Percentiles rank a stretch among this genome's conserved stretches.
These are phyloP conservation scores for Sungouiozyma intestinalis DNA, from an alignment of 805 yeast species.

Conservation along the genomic window DNA sequence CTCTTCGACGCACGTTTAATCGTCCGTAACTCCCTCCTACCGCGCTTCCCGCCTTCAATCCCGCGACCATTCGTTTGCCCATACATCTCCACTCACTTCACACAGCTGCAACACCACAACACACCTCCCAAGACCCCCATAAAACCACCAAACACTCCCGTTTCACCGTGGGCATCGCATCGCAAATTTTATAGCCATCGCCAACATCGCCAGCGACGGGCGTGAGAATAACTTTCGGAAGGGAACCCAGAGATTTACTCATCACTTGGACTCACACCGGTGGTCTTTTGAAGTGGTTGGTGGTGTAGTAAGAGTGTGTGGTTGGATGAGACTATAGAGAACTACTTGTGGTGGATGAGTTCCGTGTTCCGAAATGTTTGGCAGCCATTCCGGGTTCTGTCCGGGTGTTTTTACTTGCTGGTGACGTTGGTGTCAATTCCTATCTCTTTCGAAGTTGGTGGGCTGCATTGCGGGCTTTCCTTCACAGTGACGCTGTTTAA, in stretches of 20 bases:
- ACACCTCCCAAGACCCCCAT: not conserved
- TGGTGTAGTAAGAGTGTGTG: not conserved
- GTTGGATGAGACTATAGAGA: no score
- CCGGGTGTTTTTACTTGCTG: constrained; percentile 52
- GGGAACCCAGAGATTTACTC: no score
- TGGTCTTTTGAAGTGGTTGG: not conserved
- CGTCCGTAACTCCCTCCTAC: constrained; percentile 51
- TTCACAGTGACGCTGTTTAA: constrained; percentile 65
- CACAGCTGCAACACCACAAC: not conserved
- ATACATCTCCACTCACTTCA: not conserved
- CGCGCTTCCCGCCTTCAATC: constrained; percentile 33
- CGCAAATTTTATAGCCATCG: not conserved
- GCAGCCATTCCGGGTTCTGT: constrained; percentile 20
- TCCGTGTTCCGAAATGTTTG: not conserved
- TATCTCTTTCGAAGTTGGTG: constrained; percentile 88
- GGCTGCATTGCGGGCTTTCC: constrained; percentile 78
- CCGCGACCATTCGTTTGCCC: no score
- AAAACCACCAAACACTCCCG: not conserved
- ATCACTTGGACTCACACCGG: not conserved
- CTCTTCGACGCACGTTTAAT: constrained; percentile 42
- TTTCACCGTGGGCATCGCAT: not conserved
- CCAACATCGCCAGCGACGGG: no score
- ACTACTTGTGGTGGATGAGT: no score
- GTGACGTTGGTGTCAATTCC: constrained; percentile 78
- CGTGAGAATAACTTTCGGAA: no score